These are phyloP conservation scores for Cucumis variabilis DNA, from an alignment of 331 rosid genomes.

Conservation along the genomic window DNA sequence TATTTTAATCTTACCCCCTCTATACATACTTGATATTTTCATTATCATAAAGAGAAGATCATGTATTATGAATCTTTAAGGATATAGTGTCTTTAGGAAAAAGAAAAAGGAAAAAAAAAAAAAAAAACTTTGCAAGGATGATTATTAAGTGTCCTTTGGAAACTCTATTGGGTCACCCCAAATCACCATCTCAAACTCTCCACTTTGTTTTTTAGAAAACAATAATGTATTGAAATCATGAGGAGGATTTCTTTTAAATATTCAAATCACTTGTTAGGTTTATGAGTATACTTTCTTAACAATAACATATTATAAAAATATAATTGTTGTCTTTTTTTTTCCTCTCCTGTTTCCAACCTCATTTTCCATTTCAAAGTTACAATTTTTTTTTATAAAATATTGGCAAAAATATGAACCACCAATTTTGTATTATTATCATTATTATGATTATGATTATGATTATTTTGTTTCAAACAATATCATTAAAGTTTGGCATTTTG, in stretches of 20 bases:
- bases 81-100: too few relatives aligned
- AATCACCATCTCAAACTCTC: not conserved
- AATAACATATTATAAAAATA: not conserved
- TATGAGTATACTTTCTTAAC: not conserved
- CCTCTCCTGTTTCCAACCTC: not conserved
- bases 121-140: not conserved
- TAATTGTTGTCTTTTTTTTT: not conserved
- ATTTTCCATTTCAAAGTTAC: not conserved
- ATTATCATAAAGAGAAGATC: too few relatives aligned
- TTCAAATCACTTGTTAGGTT: conserved; percentile 2
- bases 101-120: too few relatives aligned
- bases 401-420: conserved; percentile 3
- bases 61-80: not conserved
- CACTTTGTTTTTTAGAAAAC: not conserved
- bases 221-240: not conserved
- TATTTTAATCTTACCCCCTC: not conserved
- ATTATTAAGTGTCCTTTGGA: conserved; percentile 23
- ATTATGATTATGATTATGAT: too few relatives aligned
- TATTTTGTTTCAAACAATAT: not conserved
- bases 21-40: too few relatives aligned
- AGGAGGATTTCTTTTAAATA: conserved; percentile 11
- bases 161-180: conserved; percentile 25
- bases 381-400: not conserved
- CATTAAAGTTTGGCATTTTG: conserved; percentile 20
- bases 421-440: not conserved